These are phyloP conservation scores for Blastobotrys serpentis DNA, from an alignment of 1,139 yeast species.

Conservation along the genomic window DNA sequence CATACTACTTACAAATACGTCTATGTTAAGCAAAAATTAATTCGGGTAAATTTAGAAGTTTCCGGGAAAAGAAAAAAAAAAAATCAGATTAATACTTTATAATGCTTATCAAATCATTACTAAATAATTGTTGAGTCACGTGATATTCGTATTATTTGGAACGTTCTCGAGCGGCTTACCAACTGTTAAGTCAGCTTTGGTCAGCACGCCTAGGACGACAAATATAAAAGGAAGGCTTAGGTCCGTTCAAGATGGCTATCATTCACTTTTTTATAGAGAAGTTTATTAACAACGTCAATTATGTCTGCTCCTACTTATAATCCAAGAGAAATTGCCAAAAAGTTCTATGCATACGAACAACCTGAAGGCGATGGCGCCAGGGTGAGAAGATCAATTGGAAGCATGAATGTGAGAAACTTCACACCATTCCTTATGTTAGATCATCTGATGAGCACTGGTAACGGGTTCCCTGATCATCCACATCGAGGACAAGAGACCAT, in stretches of 20 bases:
- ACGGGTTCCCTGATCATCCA: conserved; percentile 94
- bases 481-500: conserved; percentile 91
- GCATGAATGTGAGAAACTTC: conserved; percentile 63
- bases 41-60: no score
- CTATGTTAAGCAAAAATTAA: no score
- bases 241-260: background rate
- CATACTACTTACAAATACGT: no score
- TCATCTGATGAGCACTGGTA: conserved; percentile 61
- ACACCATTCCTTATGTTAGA: conserved; percentile 84
- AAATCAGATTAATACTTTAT: no score
- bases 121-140: background rate
- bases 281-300: background rate
- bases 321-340: conserved; percentile 55
- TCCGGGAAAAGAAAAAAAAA: no score
- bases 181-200: background rate
- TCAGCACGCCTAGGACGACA: background rate
- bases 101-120: background rate
- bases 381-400: conserved; percentile 81
- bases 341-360: conserved; percentile 67
- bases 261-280: background rate
- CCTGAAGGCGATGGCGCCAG: conserved; percentile 86
- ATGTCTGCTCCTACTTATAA: background rate
- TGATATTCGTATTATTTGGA: conserved; percentile 18
- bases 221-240: conserved; percentile 4
- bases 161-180: conserved; percentile 26